These are phyloP conservation scores for Astragalus glycyphyllos DNA, from an alignment of 306 rosid genomes.

Conservation along the genomic window DNA sequence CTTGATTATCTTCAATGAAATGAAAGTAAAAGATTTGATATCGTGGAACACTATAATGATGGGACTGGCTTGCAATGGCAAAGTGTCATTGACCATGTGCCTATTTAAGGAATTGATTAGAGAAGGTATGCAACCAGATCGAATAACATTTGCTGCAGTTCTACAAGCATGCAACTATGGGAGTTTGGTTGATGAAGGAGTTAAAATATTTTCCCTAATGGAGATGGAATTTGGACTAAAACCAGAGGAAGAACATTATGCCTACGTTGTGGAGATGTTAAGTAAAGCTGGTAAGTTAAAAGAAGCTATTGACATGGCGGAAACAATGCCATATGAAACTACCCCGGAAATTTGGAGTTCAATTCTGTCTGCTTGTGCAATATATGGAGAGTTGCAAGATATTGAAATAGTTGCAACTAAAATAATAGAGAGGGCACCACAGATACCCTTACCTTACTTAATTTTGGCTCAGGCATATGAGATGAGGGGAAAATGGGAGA, in stretches of 20 bases:
- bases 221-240: conserved; percentile 64
- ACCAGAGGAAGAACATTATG: conserved; percentile 66
- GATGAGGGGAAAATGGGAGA: conserved; percentile 80
- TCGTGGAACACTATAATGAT: conserved; percentile 80
- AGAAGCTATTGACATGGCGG: conserved; percentile 63
- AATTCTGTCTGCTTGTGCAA: conserved; percentile 56
- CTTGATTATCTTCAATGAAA: conserved; percentile 56
- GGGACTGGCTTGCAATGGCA: conserved; percentile 71
- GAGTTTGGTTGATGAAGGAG: conserved; percentile 66
- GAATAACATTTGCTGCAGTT: conserved; percentile 70
- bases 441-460: conserved; percentile 61
- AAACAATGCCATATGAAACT: conserved; percentile 55
- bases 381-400: conserved; percentile 57
- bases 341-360: conserved; percentile 59
- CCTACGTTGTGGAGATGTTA: conserved; percentile 63
- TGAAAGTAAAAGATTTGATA: conserved; percentile 66
- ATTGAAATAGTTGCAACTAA: conserved; percentile 66
- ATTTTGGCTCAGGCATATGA: conserved; percentile 66
- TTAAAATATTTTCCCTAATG: conserved; percentile 61
- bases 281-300: conserved; percentile 68
- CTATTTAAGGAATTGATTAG: conserved; percentile 51
- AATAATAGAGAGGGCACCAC: conserved; percentile 65
- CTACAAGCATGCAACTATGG: conserved; percentile 77
- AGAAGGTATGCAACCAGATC: conserved; percentile 59
- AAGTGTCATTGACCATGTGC: conserved; percentile 51